These are phyloP conservation scores for Suhomyces anneliseae DNA, from an alignment of 1,139 yeast genomes.

Conservation along the genomic window DNA sequence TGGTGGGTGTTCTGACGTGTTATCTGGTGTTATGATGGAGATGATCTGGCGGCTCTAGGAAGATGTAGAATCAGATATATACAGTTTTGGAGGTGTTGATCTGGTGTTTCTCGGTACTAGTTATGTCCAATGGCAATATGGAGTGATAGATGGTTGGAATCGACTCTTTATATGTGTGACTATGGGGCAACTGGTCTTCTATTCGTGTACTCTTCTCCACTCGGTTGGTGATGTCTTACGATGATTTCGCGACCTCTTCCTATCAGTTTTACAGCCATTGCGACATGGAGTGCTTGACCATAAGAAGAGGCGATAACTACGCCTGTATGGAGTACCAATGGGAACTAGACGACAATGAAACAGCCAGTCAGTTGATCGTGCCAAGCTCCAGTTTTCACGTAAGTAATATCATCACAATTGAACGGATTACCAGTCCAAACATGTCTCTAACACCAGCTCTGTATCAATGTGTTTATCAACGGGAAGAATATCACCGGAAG, in stretches of 20 bases:
- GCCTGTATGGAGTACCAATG: conserved; percentile 14
- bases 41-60: too few species aligned
- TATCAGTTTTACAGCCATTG: conserved; percentile 4
- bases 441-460: conserved; percentile 9
- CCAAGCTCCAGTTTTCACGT: conserved; percentile 15
- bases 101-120: background rate
- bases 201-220: too few species aligned
- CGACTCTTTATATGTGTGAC: too few species aligned
- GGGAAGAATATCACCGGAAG: conserved; percentile 10
- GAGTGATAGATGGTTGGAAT: too few species aligned
- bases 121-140: background rate
- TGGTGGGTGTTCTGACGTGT: background rate
- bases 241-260: too few species aligned
- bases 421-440: background rate
- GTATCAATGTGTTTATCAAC: conserved; percentile 18
- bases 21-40: too few species aligned
- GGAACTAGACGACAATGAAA: conserved; percentile 4
- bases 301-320: conserved; percentile 14
- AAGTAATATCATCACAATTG: conserved; percentile 5
- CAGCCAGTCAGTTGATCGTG: conserved; percentile 8
- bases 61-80: background rate
- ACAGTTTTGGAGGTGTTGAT: too few species aligned
- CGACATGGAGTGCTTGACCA: conserved; percentile 6
- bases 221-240: too few species aligned
- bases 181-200: too few species aligned